Evolutionary conservation across 345 rosid species (phyloP).

Genomic region (Raphanus raphanistrum): DNA sequence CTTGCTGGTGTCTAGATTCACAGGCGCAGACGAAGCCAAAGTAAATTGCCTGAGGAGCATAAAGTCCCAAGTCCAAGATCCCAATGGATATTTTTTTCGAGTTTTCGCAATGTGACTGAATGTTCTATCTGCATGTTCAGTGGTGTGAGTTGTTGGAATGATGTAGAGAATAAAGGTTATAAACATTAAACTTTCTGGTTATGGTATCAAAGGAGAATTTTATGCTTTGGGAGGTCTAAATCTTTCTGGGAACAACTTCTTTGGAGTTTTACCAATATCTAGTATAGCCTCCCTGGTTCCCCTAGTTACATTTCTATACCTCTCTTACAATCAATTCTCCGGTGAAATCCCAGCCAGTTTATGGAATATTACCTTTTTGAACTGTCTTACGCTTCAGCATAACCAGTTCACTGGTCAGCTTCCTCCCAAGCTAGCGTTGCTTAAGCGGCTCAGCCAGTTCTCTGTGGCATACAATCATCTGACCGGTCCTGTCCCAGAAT

Average conservation of each 20-base stretch:
- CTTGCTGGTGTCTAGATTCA: constrained; percentile 38
- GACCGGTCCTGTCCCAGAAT: constrained; percentile 51
- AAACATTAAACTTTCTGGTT: constrained; percentile 55
- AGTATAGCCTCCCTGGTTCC: constrained; percentile 9
- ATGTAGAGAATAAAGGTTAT: constrained; percentile 71
- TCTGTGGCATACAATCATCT: constrained; percentile 60
- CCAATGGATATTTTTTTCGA: constrained; percentile 44
- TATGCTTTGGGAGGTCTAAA: constrained; percentile 51
- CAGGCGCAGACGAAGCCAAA: background rate
- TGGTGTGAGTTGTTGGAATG: constrained; percentile 85
- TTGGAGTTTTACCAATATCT: constrained; percentile 49
- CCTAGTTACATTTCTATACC: constrained; percentile 46
- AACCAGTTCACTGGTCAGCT: constrained; percentile 64
- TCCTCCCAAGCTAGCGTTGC: constrained; percentile 45
- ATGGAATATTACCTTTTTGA: constrained; percentile 47
- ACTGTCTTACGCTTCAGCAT: constrained; percentile 59
- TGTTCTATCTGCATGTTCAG: constrained; percentile 64
- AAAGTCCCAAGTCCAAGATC: constrained; percentile 29
- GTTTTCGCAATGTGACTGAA: constrained; percentile 50
- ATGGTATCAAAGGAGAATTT: constrained; percentile 66
- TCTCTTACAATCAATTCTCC: constrained; percentile 62
- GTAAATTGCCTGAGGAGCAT: background rate
- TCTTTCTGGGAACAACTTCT: constrained; percentile 65
- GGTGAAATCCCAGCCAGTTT: constrained; percentile 49
- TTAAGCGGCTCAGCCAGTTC: constrained; percentile 53